Conservation (phyloP, 1,139 yeast genomes). For the Magnusiomyces tetraspermus region DNA sequence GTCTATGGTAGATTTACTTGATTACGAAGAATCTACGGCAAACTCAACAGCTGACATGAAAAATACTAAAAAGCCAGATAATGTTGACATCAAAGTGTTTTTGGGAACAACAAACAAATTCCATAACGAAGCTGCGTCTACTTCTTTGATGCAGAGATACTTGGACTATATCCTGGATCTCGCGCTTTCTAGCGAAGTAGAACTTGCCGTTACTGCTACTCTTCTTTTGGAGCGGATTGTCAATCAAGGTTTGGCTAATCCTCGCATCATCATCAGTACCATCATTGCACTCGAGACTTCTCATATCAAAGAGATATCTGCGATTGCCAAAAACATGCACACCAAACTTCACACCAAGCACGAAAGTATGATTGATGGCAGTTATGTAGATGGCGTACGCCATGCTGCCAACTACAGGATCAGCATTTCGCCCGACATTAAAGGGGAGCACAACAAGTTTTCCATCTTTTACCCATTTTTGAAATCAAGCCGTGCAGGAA, state of each 20-base stretch:
- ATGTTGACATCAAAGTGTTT: constrained; percentile 43
- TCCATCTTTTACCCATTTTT: constrained; percentile 38
- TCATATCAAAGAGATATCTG: constrained; percentile 36
- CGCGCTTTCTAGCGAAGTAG: constrained; percentile 41
- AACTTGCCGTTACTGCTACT: constrained; percentile 42
- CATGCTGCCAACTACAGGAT: constrained; percentile 42
- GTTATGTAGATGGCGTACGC: constrained; percentile 56
- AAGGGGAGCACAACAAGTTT: constrained; percentile 22
- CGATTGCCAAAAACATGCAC: constrained; percentile 46
- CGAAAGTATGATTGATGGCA: constrained; percentile 59
- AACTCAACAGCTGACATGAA: constrained; percentile 27
- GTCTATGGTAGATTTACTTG: constrained; percentile 47
- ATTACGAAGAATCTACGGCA: constrained; percentile 40
- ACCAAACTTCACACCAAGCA: constrained; percentile 50
- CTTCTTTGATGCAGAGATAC: constrained; percentile 61
- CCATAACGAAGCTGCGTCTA: constrained; percentile 60
- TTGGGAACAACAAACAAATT: constrained; percentile 43
- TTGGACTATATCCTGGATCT: constrained; percentile 40
- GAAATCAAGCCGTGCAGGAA: constrained; percentile 37
- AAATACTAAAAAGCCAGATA: constrained; percentile 31
- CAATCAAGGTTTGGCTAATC: constrained; percentile 63
- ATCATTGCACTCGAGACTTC: constrained; percentile 63
- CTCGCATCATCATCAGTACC: constrained; percentile 48
- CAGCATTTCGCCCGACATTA: constrained; percentile 22
- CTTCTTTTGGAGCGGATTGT: constrained; percentile 48